These are phyloP conservation scores for Boletus patriciae DNA, from an alignment of 768 basidiomycete genomes.

Conservation along the genomic window DNA sequence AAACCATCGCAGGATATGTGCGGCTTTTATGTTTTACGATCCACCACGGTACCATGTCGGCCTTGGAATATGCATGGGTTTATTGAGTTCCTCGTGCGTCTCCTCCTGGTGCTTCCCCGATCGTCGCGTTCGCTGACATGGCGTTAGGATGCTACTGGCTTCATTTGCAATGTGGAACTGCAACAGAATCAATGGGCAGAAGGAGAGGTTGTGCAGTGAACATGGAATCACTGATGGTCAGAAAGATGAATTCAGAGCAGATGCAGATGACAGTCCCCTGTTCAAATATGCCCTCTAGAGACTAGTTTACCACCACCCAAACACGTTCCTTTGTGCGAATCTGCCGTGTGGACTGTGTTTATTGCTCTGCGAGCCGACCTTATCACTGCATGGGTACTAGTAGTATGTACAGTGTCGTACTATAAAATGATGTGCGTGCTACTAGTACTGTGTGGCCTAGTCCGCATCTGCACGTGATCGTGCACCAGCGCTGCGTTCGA, in stretches of 20 bases:
- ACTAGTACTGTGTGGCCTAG: too few species aligned
- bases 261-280: conserved; percentile 54
- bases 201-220: conserved; percentile 41
- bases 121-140: conserved; percentile 29
- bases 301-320: neutral
- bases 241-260: conserved; percentile 40
- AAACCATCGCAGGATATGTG: conserved; percentile 33
- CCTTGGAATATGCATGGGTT: conserved; percentile 29
- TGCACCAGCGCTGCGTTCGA: neutral
- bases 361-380: neutral
- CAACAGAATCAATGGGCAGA: conserved; percentile 46
- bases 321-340: neutral
- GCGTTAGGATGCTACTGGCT: conserved; percentile 38
- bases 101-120: conserved; percentile 4
- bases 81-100: conserved; percentile 26
- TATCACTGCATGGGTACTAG: too few species aligned
- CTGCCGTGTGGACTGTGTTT: neutral
- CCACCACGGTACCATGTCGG: conserved; percentile 39
- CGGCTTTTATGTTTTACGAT: conserved; percentile 42
- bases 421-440: too few species aligned
- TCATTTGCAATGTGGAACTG: conserved; percentile 46
- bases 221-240: conserved; percentile 43
- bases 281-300: conserved; percentile 45
- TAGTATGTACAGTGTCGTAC: too few species aligned
- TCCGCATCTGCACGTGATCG: conserved; percentile 20